These are phyloP conservation scores for Panicum hallii DNA, from an alignment of 202 grass and related monocot genomes.

Conservation along the genomic window DNA sequence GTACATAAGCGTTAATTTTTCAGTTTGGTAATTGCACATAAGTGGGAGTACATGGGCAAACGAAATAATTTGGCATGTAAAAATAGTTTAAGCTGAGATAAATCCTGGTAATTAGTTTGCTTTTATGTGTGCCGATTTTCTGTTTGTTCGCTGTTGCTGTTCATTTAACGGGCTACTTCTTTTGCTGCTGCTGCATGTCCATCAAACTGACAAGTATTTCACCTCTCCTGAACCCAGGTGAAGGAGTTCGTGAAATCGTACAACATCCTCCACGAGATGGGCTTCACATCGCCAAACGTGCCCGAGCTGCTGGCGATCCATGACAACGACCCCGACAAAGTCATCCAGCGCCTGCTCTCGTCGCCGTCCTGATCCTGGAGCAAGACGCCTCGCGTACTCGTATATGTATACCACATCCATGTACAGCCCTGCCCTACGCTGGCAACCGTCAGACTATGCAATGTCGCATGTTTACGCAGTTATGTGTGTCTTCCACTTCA, in stretches of 20 bases:
- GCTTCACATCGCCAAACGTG: slow-evolving; percentile 83
- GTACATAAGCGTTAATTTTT: too few species aligned
- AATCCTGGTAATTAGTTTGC: background rate
- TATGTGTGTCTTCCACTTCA: background rate
- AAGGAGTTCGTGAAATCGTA: slow-evolving; percentile 97
- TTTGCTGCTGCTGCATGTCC: background rate
- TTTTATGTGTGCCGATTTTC: background rate
- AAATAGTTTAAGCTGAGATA: background rate
- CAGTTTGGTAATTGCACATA: background rate
- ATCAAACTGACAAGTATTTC: background rate
- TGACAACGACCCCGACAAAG: slow-evolving; percentile 92
- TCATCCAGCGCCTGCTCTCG: slow-evolving; percentile 76
- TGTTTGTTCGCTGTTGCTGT: background rate
- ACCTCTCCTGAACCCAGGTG: slow-evolving; percentile 59
- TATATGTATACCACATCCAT: slow-evolving; percentile 13
- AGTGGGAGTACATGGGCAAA: background rate
- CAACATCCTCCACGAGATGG: slow-evolving; percentile 92
- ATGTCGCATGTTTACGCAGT: slow-evolving; percentile 1
- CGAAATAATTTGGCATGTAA: background rate
- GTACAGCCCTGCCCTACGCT: slow-evolving; percentile 38
- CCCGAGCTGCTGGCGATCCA: slow-evolving; percentile 88
- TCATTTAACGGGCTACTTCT: background rate
- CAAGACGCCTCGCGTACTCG: background rate
- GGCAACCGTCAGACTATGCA: background rate
- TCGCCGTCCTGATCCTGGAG: slow-evolving; percentile 48